Conservation (phyloP, 2,329 filamentous ascomycete species). For the Neurospora sp. region DNA sequence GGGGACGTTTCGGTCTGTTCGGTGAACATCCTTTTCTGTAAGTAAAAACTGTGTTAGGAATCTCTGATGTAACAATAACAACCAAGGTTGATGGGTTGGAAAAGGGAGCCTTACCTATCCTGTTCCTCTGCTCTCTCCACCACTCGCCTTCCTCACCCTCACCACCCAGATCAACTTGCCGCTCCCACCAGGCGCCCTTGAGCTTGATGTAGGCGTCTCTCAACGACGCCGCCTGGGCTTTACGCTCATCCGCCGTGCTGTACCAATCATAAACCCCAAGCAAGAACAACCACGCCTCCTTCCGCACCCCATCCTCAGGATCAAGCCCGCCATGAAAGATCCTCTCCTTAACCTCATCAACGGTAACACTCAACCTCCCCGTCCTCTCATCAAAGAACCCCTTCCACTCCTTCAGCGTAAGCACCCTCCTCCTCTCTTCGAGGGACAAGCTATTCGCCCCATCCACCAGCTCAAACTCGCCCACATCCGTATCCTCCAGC, state of each 20-base stretch:
- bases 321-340: slow-evolving; percentile 91
- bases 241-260: slow-evolving; percentile 75
- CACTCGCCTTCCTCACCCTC: slow-evolving; percentile 79
- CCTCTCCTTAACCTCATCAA: slow-evolving; percentile 93
- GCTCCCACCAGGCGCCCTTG: slow-evolving; percentile 95
- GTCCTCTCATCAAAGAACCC: slow-evolving; percentile 70
- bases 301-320: slow-evolving; percentile 80
- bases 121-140: slow-evolving; percentile 89
- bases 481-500: slow-evolving; percentile 88
- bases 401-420: slow-evolving; percentile 83
- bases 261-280: slow-evolving; percentile 91
- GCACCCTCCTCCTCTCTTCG: slow-evolving; percentile 64
- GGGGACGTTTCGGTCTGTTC: slow-evolving; percentile 89
- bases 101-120: slow-evolving; percentile 64
- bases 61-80: slow-evolving; percentile 8
- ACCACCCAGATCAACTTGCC: slow-evolving; percentile 71
- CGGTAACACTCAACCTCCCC: slow-evolving; percentile 67
- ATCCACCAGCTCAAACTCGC: slow-evolving; percentile 90
- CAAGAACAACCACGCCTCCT: slow-evolving; percentile 93
- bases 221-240: slow-evolving; percentile 70
- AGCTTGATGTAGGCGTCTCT: slow-evolving; percentile 89
- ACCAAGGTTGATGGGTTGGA: neutral
- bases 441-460: slow-evolving; percentile 64
- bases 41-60: slow-evolving; percentile 5
- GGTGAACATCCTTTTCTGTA: slow-evolving; percentile 95